Base-by-base conservation (phyloP, 1,284 basidiomycete species). In the Phlebopus sp. region DNA sequence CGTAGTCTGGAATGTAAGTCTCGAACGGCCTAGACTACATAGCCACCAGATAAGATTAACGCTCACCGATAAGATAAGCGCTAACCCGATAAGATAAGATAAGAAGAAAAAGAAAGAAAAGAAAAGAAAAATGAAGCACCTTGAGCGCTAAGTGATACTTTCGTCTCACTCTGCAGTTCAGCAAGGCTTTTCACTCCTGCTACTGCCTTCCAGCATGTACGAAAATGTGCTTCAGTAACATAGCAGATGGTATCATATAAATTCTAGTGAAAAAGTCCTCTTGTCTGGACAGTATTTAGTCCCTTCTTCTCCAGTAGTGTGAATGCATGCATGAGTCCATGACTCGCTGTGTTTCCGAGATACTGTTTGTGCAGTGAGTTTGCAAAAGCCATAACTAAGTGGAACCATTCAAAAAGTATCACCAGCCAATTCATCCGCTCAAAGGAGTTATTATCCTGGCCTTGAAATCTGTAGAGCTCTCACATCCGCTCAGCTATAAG, bases 331-430 rank as follows among this genome's bases (percentile, higher is more conserved):
- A 34, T 34, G 14, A 51, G 41, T n/a, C 36, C 56, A 1, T 32
- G 11, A 9, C 64, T 56, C 25, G 49, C 38, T n/a, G 51, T 44
- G 2, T 62, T 65, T 2, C 66, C 63, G 13, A 41, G 29, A 44
- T 66, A 67, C 46, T 69, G 67, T 50, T 60, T 62, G 49, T 67
- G 57, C 8, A 69, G 40, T 3, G 65, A 66, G 35, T 59, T 46
- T 18, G 32, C 52, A 42, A 55, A 48, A 4, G 53, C 53, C 57
- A 59, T 59, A 14, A 47, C 17, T 10, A 57, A 23, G 46, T 59
- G 55, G 18, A 59, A 51, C 53, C 57, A 59, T 8, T 55, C 57
- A 42, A 57, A 57, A 7, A 51, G 23, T 5, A 49, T 47, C 7
- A 59, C 34, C 48, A 59, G 49, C 13, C 17, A 59, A 25, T 59